Percentiles rank a stretch among this genome's conserved stretches.
phyloP scores from a whole-genome alignment of 208 protist genomes.

The Leptomonas seymouri region DNA sequence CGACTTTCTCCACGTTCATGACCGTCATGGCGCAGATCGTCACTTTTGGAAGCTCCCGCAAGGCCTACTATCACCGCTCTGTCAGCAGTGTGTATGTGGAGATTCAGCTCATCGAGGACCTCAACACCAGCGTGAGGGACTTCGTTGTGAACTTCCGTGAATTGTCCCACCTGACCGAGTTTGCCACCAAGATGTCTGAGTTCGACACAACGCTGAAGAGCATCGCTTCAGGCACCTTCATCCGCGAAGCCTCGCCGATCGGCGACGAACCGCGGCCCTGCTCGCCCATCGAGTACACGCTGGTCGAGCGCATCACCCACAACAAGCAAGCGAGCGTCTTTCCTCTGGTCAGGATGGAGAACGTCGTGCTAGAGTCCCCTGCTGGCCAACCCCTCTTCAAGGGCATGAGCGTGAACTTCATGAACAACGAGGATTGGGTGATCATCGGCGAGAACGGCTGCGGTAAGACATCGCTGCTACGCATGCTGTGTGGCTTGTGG shows the following conservation, averaged over 20 bases:
- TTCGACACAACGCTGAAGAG: conserved; percentile 81
- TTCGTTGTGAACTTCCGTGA: conserved; percentile 90
- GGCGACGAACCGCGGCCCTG: neutral
- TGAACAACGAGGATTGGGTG: conserved; percentile 77
- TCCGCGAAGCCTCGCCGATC: conserved; percentile 12
- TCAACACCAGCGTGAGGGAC: conserved; percentile 83
- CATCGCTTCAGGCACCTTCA: conserved; percentile 70
- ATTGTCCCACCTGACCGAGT: conserved; percentile 82
- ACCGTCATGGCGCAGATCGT: conserved; percentile 60
- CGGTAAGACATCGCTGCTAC: conserved; percentile 86
- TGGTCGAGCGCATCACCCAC: conserved; percentile 25
- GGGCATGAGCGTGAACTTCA: conserved; percentile 59
- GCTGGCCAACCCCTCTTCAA: conserved; percentile 62
- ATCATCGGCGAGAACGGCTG: conserved; percentile 86
- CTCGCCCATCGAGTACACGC: conserved; percentile 49
- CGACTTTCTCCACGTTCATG: conserved; percentile 63
- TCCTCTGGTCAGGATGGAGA: conserved; percentile 54
- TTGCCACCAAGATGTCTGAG: conserved; percentile 72
- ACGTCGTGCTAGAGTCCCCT: conserved; percentile 61
- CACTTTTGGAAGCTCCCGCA: conserved; percentile 51
- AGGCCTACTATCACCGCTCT: conserved; percentile 39
- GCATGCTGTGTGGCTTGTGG: conserved; percentile 87
- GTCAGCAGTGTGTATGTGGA: conserved; percentile 75
- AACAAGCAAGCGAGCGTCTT: conserved; percentile 22
- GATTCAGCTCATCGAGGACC: conserved; percentile 79